Conservation (phyloP, 805 yeast genomes). For the Kazachstania psychrophila region DNA sequence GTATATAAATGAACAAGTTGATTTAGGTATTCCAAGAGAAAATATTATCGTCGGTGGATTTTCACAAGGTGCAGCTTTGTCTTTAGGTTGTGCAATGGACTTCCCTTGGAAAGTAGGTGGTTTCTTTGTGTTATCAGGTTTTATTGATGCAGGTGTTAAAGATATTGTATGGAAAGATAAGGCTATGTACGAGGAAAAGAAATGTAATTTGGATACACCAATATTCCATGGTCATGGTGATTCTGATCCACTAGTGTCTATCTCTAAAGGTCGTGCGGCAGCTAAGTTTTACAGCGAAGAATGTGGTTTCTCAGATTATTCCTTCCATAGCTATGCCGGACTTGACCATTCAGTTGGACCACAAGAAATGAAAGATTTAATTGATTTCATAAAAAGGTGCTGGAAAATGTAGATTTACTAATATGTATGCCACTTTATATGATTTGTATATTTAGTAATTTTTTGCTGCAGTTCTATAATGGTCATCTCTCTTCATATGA, state of each 20-base stretch:
- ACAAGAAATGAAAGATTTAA: conserved; percentile 53
- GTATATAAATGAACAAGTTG: conserved; percentile 45
- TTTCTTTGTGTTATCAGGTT: conserved; percentile 68
- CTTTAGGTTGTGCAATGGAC: conserved; percentile 51
- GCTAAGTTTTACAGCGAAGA: conserved; percentile 34
- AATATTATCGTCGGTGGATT: conserved; percentile 89
- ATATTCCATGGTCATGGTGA: conserved; percentile 86
- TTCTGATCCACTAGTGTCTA: conserved; percentile 53
- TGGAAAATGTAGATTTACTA: conserved; percentile 2
- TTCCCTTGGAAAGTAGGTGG: conserved; percentile 67
- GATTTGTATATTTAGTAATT: background rate
- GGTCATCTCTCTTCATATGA: too few relatives aligned
- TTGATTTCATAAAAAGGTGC: conserved; percentile 32
- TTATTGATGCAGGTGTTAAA: conserved; percentile 26
- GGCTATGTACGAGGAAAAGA: conserved; percentile 5
- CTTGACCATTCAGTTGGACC: conserved; percentile 61
- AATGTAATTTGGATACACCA: conserved; percentile 56
- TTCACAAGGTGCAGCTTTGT: conserved; percentile 84
- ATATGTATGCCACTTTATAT: too few relatives aligned
- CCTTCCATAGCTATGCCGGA: conserved; percentile 49
- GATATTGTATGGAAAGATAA: conserved; percentile 1
- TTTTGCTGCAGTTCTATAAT: background rate
- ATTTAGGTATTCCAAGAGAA: conserved; percentile 45
- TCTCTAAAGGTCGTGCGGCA: conserved; percentile 30
- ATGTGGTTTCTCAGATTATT: conserved; percentile 37